phyloP scores from a whole-genome alignment of 2,329 filamentous ascomycete species.

The Claviceps sp. region DNA sequence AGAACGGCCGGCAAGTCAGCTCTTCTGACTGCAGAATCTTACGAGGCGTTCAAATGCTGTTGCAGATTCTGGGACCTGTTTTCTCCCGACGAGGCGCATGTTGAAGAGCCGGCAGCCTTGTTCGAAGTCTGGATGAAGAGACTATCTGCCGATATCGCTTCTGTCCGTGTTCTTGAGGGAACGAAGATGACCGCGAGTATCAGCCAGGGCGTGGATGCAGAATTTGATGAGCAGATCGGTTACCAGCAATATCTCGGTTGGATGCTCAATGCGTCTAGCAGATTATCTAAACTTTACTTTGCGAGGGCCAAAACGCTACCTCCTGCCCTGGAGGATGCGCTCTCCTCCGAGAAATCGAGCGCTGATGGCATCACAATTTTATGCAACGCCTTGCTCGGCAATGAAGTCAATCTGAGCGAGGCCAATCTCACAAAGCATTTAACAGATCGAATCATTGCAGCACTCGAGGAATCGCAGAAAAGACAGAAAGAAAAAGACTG shows the following conservation, averaged over 20 bases:
- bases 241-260: slow-evolving; percentile 21
- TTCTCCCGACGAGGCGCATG: slow-evolving; percentile 21
- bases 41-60: slow-evolving; percentile 28
- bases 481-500: slow-evolving; percentile 19
- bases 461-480: slow-evolving; percentile 16
- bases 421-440: slow-evolving; percentile 18
- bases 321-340: slow-evolving; percentile 12
- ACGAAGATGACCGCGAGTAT: slow-evolving; percentile 10
- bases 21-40: slow-evolving; percentile 21
- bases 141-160: slow-evolving; percentile 18
- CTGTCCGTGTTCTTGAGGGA: slow-evolving; percentile 12
- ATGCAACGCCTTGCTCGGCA: slow-evolving; percentile 20
- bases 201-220: slow-evolving; percentile 8
- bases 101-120: slow-evolving; percentile 17
- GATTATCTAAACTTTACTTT: slow-evolving; percentile 18
- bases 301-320: slow-evolving; percentile 13
- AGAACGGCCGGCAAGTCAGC: slow-evolving; percentile 20
- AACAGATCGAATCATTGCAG: slow-evolving; percentile 18
- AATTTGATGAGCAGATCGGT: slow-evolving; percentile 14
- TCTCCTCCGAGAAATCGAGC: slow-evolving; percentile 10
- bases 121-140: slow-evolving; percentile 21
- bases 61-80: slow-evolving; percentile 25
- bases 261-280: slow-evolving; percentile 20
- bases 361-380: slow-evolving; percentile 10
- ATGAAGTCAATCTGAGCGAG: slow-evolving; percentile 26